Percentiles rank a stretch among this genome's conserved stretches.
phyloP scores from a whole-genome alignment of 768 basidiomycete species.

The Pisolithus albus region DNA sequence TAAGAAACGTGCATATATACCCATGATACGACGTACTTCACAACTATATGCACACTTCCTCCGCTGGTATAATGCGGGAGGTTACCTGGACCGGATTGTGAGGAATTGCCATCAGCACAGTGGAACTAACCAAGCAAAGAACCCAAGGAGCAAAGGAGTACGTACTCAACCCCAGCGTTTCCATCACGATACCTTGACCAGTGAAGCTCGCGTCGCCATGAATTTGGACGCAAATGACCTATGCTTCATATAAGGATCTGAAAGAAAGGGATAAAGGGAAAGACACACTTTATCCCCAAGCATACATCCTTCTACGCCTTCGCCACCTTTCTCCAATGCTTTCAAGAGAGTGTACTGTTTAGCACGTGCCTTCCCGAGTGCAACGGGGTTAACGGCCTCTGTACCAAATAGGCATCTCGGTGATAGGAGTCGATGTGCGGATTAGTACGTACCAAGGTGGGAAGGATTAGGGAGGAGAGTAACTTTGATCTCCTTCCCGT shows the following conservation, averaged over 20 bases:
- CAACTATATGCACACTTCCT: conserved; percentile 84
- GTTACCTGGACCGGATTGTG: conserved; percentile 45
- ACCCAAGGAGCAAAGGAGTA: background rate
- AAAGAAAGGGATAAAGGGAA: background rate
- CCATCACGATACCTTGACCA: conserved; percentile 89
- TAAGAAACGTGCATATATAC: background rate
- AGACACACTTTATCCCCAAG: conserved; percentile 26
- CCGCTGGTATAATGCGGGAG: conserved; percentile 89
- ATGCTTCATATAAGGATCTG: conserved; percentile 36
- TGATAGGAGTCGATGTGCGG: conserved; percentile 2
- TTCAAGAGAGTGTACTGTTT: conserved; percentile 82
- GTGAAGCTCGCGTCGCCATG: conserved; percentile 92
- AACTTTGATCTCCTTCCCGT: conserved; percentile 49
- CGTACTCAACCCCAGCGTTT: conserved; percentile 75
- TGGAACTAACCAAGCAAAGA: background rate
- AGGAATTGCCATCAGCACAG: background rate
- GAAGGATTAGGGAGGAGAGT: conserved; percentile 78
- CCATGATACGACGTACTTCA: conserved; percentile 55
- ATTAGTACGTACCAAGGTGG: conserved; percentile 49
- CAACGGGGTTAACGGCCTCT: conserved; percentile 88
- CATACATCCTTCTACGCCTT: conserved; percentile 19
- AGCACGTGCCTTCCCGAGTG: conserved; percentile 82
- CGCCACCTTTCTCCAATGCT: conserved; percentile 37
- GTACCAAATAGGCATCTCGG: conserved; percentile 1
- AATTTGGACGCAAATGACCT: conserved; percentile 82